Percentiles rank a stretch among this genome's conserved stretches.
Conservation (phyloP, 345 rosid genomes). For the Eucalyptus sp. region DNA sequence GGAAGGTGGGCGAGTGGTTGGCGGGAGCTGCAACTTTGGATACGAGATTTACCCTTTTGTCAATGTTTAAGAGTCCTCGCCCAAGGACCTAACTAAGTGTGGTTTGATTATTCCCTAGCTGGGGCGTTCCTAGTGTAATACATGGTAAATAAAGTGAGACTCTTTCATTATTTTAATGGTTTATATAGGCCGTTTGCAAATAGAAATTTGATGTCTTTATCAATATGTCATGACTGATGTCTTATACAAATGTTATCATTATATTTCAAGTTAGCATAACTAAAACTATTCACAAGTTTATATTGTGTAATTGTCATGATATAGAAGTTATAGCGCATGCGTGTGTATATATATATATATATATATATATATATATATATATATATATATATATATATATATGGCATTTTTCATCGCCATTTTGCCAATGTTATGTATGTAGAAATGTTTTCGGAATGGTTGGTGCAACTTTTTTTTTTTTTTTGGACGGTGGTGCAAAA, state of each 20-base stretch:
- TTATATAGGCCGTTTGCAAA: neutral
- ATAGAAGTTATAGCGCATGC: neutral
- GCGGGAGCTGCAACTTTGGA: constrained; percentile 53
- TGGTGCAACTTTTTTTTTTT: neutral
- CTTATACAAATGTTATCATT: neutral
- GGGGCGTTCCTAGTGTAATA: neutral
- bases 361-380: neutral
- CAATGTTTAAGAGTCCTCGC: neutral
- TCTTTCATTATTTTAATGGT: neutral
- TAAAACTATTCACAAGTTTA: neutral
- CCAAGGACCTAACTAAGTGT: neutral
- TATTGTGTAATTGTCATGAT: neutral
- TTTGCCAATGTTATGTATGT: neutral
- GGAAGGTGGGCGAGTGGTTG: constrained; percentile 49
- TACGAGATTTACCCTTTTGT: constrained; percentile 60
- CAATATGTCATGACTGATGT: neutral
- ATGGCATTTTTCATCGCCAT: neutral
- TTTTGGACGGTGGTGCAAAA: neutral
- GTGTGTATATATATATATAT: too few species aligned
- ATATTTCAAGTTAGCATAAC: neutral
- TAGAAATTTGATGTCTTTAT: neutral
- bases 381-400: too few species aligned
- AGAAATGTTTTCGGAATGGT: neutral
- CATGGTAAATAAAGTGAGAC: neutral
- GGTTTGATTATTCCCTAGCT: neutral